These are phyloP conservation scores for Massospora cicadina DNA, from an alignment of 371 early-diverging fungal species.

Conservation along the genomic window DNA sequence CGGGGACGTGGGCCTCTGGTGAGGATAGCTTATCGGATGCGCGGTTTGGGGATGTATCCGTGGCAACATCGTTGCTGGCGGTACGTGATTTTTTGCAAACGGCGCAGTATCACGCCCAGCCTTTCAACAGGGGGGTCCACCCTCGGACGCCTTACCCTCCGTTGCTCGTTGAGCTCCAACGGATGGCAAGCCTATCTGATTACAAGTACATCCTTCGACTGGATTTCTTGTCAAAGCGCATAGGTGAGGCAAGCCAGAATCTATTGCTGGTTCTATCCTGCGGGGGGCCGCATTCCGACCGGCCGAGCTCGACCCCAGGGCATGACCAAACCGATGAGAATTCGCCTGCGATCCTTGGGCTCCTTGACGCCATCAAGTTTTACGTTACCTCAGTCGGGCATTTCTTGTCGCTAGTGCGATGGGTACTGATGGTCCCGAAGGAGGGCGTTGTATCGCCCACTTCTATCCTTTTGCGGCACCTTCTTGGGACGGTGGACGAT, in stretches of 20 bases:
- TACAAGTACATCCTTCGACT: constrained; percentile 1
- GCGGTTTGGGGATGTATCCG: background rate
- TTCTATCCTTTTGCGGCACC: background rate
- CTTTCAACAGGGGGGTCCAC: background rate
- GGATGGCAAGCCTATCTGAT: constrained; percentile 3
- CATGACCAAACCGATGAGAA: background rate
- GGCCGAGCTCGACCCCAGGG: background rate
- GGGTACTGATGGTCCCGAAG: background rate
- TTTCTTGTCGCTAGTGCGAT: background rate
- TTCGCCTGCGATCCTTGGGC: background rate
- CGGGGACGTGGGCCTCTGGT: background rate
- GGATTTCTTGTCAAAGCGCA: background rate
- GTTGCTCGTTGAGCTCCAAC: background rate
- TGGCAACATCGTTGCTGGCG: background rate
- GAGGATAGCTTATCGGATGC: background rate
- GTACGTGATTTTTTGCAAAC: background rate
- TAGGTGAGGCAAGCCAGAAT: background rate
- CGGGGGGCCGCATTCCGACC: background rate
- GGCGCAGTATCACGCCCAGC: background rate
- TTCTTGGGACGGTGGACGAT: background rate
- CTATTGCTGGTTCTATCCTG: background rate
- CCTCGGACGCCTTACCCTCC: background rate
- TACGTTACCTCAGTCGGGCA: background rate
- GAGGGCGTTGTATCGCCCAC: background rate
- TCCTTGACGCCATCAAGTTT: background rate